Evolutionary conservation across 441 rosid species (phyloP).

Genomic region (Adansonia gregorii): DNA sequence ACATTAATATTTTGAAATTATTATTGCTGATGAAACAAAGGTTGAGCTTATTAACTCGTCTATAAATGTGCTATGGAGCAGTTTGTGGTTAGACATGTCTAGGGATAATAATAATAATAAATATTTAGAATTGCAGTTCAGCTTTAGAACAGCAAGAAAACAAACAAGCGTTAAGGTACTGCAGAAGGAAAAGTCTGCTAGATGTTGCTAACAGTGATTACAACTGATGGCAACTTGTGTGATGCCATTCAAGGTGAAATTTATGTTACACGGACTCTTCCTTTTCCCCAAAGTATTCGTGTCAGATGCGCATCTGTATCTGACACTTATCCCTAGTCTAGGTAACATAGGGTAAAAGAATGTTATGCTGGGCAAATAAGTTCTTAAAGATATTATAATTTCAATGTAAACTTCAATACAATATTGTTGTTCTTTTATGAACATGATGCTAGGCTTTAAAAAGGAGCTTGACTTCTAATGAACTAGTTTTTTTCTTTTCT

Average conservation of each 20-base stretch:
- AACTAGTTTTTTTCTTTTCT: neutral
- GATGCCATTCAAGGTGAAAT: neutral
- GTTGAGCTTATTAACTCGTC: neutral
- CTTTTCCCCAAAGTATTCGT: too few relatives aligned
- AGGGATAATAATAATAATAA: neutral
- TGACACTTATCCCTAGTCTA: too few relatives aligned
- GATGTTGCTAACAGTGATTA: neutral
- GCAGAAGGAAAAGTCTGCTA: neutral
- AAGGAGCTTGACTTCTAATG: neutral
- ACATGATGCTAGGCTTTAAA: neutral
- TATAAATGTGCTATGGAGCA: neutral
- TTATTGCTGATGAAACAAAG: neutral
- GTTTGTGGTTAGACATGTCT: neutral
- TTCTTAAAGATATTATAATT: constrained; percentile 12
- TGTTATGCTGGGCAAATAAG: neutral
- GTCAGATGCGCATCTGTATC: too few relatives aligned
- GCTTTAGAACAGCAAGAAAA: neutral
- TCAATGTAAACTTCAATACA: neutral
- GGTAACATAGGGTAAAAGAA: too few relatives aligned
- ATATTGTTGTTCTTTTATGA: neutral
- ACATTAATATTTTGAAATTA: neutral
- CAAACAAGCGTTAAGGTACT: neutral
- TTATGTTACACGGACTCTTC: neutral
- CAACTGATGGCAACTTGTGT: neutral
- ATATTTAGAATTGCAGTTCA: neutral